Conservation (phyloP, 2,329 filamentous ascomycete genomes). For the Pseudopithomyces chartarum region DNA sequence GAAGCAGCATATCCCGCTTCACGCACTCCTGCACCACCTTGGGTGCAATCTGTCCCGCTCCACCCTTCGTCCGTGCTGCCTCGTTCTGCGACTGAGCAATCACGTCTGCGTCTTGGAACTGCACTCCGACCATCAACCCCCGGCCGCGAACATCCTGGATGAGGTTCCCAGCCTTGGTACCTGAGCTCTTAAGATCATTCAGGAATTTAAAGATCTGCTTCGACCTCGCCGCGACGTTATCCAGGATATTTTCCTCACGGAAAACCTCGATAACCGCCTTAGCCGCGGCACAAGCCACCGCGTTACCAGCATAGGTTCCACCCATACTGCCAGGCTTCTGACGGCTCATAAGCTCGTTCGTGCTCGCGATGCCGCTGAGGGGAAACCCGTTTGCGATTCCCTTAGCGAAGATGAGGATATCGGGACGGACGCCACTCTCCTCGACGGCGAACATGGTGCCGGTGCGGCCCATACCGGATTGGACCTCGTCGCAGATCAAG, state of each 20-base stretch:
- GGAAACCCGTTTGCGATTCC: constrained; percentile 38
- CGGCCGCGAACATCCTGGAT: constrained; percentile 35
- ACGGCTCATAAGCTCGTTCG: constrained; percentile 31
- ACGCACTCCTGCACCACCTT: constrained; percentile 34
- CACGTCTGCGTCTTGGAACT: constrained; percentile 26
- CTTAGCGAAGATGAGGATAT: constrained; percentile 50
- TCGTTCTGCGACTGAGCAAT: constrained; percentile 27
- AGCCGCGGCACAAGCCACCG: constrained; percentile 34
- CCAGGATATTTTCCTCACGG: constrained; percentile 32
- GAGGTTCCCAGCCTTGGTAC: constrained; percentile 30
- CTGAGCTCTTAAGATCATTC: constrained; percentile 25
- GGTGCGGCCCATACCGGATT: constrained; percentile 51
- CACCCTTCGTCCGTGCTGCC: constrained; percentile 17
- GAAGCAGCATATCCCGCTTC: constrained; percentile 34
- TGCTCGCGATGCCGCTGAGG: constrained; percentile 33
- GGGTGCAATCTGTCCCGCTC: constrained; percentile 29
- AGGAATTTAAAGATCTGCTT: constrained; percentile 34
- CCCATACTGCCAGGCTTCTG: constrained; percentile 38
- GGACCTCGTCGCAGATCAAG: constrained; percentile 51
- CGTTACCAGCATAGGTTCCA: constrained; percentile 36
- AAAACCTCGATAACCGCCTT: constrained; percentile 31
- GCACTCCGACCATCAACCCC: constrained; percentile 35
- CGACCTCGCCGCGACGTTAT: constrained; percentile 33
- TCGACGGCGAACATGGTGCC: constrained; percentile 52
- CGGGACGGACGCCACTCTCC: constrained; percentile 49